These are phyloP conservation scores for Trifolium repens DNA, from an alignment of 306 rosid species.

Conservation along the genomic window DNA sequence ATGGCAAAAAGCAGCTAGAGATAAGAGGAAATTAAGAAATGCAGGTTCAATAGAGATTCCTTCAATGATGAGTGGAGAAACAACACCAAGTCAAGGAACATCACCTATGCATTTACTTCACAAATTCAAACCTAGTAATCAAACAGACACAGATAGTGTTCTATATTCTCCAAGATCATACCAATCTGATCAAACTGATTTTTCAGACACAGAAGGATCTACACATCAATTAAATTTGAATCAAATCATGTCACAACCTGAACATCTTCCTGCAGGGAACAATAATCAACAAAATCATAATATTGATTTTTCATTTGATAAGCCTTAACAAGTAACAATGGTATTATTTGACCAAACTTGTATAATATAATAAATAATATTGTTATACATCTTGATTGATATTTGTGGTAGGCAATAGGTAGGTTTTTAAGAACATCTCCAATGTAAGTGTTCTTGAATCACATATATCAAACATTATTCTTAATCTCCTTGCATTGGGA, in stretches of 20 bases:
- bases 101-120: slow-evolving; percentile 66
- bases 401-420: neutral
- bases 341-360: neutral
- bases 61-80: slow-evolving; percentile 62
- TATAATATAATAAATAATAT: neutral
- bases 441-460: no score
- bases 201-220: slow-evolving; percentile 50
- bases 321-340: slow-evolving; percentile 36
- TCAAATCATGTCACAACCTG: slow-evolving; percentile 22
- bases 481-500: no score
- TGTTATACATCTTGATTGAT: no score
- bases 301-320: slow-evolving; percentile 59
- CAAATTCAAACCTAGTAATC: slow-evolving; percentile 49
- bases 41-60: slow-evolving; percentile 34
- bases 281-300: slow-evolving; percentile 30
- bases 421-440: neutral
- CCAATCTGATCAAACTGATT: slow-evolving; percentile 59
- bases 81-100: slow-evolving; percentile 65
- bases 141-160: slow-evolving; percentile 48
- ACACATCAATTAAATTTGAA: neutral
- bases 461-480: no score
- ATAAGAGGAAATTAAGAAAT: slow-evolving; percentile 50
- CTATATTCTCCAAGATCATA: slow-evolving; percentile 56
- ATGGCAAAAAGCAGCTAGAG: slow-evolving; percentile 66
- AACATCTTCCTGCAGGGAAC: neutral